Evolutionary conservation across 768 basidiomycete genomes (phyloP).

Genomic region (Pleurotus sapidus): DNA sequence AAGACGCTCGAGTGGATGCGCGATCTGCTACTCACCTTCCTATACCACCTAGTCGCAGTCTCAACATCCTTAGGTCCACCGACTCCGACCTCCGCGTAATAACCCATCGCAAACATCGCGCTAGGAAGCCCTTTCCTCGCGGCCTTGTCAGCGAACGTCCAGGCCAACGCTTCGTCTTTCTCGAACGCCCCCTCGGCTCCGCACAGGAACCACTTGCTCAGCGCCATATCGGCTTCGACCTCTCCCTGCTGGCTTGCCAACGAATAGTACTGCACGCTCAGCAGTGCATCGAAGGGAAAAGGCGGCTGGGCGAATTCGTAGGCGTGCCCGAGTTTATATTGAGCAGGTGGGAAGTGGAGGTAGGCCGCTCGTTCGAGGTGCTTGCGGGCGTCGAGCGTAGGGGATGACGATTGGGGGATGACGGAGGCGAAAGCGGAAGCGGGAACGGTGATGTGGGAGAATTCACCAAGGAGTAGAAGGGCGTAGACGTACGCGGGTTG

Average conservation of each 20-base stretch:
- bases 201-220: constrained; percentile 96
- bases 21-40: constrained; percentile 26
- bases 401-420: constrained; percentile 47
- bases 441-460: constrained; percentile 60
- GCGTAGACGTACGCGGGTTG: constrained; percentile 89
- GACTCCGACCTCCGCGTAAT: constrained; percentile 92
- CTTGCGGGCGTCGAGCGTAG: constrained; percentile 62
- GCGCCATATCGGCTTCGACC: constrained; percentile 93
- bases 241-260: constrained; percentile 84
- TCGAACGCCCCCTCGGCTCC: constrained; percentile 65
- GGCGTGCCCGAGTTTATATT: constrained; percentile 90
- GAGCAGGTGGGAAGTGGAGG: constrained; percentile 80
- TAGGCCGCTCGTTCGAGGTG: constrained; percentile 85
- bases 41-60: constrained; percentile 78
- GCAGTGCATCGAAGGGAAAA: constrained; percentile 82
- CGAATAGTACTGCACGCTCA: constrained; percentile 89
- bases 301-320: constrained; percentile 90
- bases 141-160: constrained; percentile 88
- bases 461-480: constrained; percentile 83
- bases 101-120: constrained; percentile 95
- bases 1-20: constrained; percentile 2
- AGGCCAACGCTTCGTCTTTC: constrained; percentile 84
- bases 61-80: constrained; percentile 65
- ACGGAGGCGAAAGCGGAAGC: constrained; percentile 47
- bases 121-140: constrained; percentile 69